Percentiles rank a stretch among this genome's conserved stretches.
These are phyloP conservation scores for Carex pumila DNA, from an alignment of 176 grass and related monocot genomes.

Conservation along the genomic window DNA sequence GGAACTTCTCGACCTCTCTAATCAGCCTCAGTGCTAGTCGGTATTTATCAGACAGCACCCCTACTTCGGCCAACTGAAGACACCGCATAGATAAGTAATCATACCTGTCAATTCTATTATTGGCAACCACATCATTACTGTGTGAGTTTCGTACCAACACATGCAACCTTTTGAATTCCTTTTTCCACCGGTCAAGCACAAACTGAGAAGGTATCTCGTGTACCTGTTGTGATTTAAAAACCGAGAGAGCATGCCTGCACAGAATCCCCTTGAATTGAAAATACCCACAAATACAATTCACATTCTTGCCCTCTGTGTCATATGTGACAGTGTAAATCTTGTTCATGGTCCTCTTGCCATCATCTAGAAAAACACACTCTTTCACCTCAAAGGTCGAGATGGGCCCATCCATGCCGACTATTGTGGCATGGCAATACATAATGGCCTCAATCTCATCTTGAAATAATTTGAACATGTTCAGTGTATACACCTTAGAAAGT, in stretches of 20 bases:
- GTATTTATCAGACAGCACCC: constrained; percentile 86
- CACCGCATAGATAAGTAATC: constrained; percentile 97
- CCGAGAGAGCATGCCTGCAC: constrained; percentile 80
- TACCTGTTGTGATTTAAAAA: constrained; percentile 85
- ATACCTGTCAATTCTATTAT: constrained; percentile 78
- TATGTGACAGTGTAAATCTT: constrained; percentile 75
- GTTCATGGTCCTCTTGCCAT: constrained; percentile 80
- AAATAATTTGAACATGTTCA: constrained; percentile 95
- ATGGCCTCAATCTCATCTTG: constrained; percentile 99
- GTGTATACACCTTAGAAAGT: constrained; percentile 88
- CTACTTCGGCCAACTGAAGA: constrained; percentile 86
- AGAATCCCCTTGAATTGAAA: constrained; percentile 95
- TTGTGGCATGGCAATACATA: constrained; percentile 92
- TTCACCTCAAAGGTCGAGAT: constrained; percentile 77
- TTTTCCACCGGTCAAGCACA: constrained; percentile 94
- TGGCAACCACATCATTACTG: constrained; percentile 57
- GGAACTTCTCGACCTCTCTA: constrained; percentile 78
- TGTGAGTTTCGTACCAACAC: constrained; percentile 44
- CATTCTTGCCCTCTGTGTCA: constrained; percentile 53
- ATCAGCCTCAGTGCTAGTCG: constrained; percentile 84
- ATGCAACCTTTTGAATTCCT: constrained; percentile 80
- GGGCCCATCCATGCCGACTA: constrained; percentile 37
- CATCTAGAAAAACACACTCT: constrained; percentile 88
- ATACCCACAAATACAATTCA: constrained; percentile 90
- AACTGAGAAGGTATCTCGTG: constrained; percentile 82